Evolutionary conservation across 2,329 filamentous ascomycete genomes (phyloP).

Genomic region (Fusarium sp.): DNA sequence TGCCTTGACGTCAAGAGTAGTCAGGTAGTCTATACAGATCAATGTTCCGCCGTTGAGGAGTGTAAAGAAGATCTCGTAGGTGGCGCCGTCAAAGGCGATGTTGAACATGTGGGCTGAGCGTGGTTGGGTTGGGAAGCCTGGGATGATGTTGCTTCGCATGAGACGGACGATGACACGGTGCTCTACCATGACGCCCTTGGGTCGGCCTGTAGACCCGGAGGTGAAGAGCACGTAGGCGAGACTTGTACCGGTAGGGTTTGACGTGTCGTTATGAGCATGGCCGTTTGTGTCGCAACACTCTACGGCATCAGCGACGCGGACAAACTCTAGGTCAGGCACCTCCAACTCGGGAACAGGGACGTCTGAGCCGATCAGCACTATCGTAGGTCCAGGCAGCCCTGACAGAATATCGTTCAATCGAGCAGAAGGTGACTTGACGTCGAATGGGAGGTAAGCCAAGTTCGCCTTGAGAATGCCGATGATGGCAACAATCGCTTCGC

Average conservation of each 20-base stretch:
- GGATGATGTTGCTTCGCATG: slow-evolving; percentile 10
- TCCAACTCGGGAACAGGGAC: neutral
- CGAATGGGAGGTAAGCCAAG: slow-evolving; percentile 39
- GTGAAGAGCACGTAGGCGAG: slow-evolving; percentile 57
- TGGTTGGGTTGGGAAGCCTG: neutral
- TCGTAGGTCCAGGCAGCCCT: neutral
- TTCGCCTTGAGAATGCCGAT: slow-evolving; percentile 40
- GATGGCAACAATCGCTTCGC: slow-evolving; percentile 36
- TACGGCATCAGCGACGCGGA: neutral
- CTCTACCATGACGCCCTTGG: slow-evolving; percentile 57
- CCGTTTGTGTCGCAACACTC: neutral
- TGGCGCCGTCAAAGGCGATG: slow-evolving; percentile 32
- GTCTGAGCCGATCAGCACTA: slow-evolving; percentile 16
- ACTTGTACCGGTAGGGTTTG: neutral
- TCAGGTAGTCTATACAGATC: slow-evolving; percentile 30
- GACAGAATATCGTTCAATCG: slow-evolving; percentile 32
- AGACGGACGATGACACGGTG: slow-evolving; percentile 29
- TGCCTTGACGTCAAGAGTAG: slow-evolving; percentile 8
- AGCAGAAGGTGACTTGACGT: slow-evolving; percentile 18
- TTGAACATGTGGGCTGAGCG: slow-evolving; percentile 29
- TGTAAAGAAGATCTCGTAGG: slow-evolving; percentile 27
- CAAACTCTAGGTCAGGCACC: neutral
- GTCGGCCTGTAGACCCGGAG: slow-evolving; percentile 60
- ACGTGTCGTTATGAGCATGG: fast-evolving
- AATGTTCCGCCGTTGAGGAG: slow-evolving; percentile 35